Conservation (phyloP, 2,329 filamentous ascomycete genomes). For the Rutstroemia sp. region DNA sequence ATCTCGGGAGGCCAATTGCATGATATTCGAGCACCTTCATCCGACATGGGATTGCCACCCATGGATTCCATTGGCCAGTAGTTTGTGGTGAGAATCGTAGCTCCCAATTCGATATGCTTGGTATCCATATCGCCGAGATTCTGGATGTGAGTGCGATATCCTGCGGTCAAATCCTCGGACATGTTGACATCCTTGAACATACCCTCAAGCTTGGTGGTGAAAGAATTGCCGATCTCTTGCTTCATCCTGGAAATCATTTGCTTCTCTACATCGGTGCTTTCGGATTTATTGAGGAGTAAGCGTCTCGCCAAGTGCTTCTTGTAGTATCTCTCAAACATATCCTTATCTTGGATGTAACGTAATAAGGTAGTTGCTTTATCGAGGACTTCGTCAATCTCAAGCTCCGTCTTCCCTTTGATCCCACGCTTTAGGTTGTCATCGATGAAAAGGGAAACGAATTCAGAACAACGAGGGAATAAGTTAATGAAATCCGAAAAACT, state of each 20-base stretch:
- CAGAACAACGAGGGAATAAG: conserved; percentile 73
- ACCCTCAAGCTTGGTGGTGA: conserved; percentile 86
- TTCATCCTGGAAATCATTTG: conserved; percentile 97
- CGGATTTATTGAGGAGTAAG: conserved; percentile 79
- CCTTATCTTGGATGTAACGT: conserved; percentile 83
- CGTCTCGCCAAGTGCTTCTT: conserved; percentile 92
- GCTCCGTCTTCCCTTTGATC: conserved; percentile 85
- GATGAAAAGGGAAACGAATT: conserved; percentile 93
- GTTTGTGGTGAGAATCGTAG: conserved; percentile 85
- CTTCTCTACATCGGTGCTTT: conserved; percentile 87
- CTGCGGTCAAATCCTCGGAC: conserved; percentile 72
- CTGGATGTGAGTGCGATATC: conserved; percentile 63
- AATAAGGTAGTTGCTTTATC: conserved; percentile 87
- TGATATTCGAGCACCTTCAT: conserved; percentile 37
- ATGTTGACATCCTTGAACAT: conserved; percentile 97
- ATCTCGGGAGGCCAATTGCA: conserved; percentile 73
- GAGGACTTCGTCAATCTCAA: conserved; percentile 73
- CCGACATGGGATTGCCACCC: conserved; percentile 49
- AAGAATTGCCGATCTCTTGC: conserved; percentile 88
- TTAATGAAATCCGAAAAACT: conserved; percentile 95
- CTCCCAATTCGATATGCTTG: conserved; percentile 68
- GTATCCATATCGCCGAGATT: conserved; percentile 43
- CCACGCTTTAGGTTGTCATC: conserved; percentile 94
- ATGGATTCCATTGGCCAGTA: conserved; percentile 93
- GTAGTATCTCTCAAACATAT: conserved; percentile 95